phyloP scores from a whole-genome alignment of 2,329 filamentous ascomycete genomes.

The Claviceps arundinis region DNA sequence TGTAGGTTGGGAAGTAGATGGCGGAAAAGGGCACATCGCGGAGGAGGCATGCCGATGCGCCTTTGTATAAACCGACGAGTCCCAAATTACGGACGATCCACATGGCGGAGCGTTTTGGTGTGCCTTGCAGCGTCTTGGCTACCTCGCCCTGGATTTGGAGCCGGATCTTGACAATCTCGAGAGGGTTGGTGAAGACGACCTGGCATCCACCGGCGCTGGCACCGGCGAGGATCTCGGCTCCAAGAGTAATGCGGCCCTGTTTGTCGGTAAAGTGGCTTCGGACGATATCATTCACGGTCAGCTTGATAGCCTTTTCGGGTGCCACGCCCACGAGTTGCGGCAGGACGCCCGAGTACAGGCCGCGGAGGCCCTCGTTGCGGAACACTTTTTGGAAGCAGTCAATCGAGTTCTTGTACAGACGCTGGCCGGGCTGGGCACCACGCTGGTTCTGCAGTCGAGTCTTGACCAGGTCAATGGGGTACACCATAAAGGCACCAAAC shows the following conservation, averaged over 20 bases:
- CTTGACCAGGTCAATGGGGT: conserved; percentile 97
- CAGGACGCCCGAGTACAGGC: conserved; percentile 86
- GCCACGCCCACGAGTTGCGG: conserved; percentile 95
- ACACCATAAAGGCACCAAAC: conserved; percentile 98
- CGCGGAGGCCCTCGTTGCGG: conserved; percentile 77
- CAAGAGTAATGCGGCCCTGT: conserved; percentile 57
- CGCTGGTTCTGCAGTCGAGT: conserved; percentile 98
- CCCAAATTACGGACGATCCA: conserved; percentile 97
- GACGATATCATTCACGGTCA: conserved; percentile 93
- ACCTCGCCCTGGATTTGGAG: conserved; percentile 95
- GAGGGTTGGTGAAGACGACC: conserved; percentile 95
- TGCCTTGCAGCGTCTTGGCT: conserved; percentile 69
- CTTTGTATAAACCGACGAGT: conserved; percentile 91
- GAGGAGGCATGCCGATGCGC: conserved; percentile 82
- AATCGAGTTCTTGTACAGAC: conserved; percentile 91
- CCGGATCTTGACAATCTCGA: conserved; percentile 98
- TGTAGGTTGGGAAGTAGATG: conserved; percentile 97
- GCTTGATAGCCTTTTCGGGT: conserved; percentile 98
- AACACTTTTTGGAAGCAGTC: conserved; percentile 92
- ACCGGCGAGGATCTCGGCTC: conserved; percentile 73
- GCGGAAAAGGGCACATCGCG: conserved; percentile 96
- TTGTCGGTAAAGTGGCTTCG: conserved; percentile 64
- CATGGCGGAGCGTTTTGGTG: conserved; percentile 81
- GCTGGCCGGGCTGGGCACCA: conserved; percentile 64
- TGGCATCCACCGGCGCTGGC: conserved; percentile 84